Evolutionary conservation across 2,329 filamentous ascomycete species (phyloP), one percentile per base, ranked within the genome.

Genomic region (Aspergillus fructus): DNA sequence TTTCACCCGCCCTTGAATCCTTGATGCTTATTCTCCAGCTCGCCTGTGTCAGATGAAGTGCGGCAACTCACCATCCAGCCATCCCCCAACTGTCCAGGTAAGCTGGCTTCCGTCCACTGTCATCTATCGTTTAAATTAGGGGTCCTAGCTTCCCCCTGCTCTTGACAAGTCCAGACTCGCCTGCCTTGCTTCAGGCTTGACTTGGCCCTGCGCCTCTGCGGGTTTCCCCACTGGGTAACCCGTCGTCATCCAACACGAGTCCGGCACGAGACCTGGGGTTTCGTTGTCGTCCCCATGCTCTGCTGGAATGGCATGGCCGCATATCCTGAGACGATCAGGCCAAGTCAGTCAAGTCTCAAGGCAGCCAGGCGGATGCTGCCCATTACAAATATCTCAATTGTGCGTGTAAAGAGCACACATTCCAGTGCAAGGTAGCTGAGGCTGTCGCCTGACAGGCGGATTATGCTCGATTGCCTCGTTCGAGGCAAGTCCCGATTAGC

Each of bases 221-320:
- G 59, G 23, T 56, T 61, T 54, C 59, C 59, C 49, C 56, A 59
- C 56, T 48, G 11, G 56, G 59, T 48, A 58, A 58, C 34, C 57
- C 53, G 59, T n/a, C 34, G 13, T 37, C 34, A 37, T n/a, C 34
- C 34, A 37, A 37, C 34, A 37, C 34, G 34, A 37, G 34, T 37
- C 34, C 6, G 34, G 34, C 4, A 37, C 34, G 34, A 37, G 34
- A 30, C 8, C 27, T 30, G 27, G 27, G 1, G 1, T 30, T 30
- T 9, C 2, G 1, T 30, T 30, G 21, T 30, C 27, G 3, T 11
- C 27, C 27, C 9, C 27, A 11, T 30, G 27, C 27, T 30, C 27
- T 30, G 27, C 27, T 30, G 27, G 27, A 30, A 30, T 30, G 9
- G 3, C 9, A 30, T 30, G 27, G 3, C 9, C 27, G 27, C 27